Evolutionary conservation across 2,329 filamentous ascomycete species (phyloP), one percentile per base, ranked within the genome.

Genomic region (Monosporascus sp.): DNA sequence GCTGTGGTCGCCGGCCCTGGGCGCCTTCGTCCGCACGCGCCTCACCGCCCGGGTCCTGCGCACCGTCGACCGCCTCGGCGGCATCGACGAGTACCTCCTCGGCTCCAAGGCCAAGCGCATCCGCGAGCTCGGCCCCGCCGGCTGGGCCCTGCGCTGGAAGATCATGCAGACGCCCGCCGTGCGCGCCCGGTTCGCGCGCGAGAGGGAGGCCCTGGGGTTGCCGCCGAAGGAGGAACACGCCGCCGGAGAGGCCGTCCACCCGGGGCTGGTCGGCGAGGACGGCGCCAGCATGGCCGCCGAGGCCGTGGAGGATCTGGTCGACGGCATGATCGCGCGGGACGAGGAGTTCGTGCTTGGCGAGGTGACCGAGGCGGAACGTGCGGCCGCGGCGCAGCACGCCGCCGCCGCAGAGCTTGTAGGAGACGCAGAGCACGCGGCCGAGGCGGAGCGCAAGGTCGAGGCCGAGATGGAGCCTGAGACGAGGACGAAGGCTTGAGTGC

Each of bases 71-170:
- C 93, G 91, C 68, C 84, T 87, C 57, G 93, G 93, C 55, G 91
- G 94, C 7, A 78, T 99, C 59, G 94, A 99, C 71, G 85, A 91
- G 65, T 99, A 99, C 74, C 77, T 99, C 46, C 77, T 96, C 43
- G 91, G 90, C 61, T 81, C 85, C 68, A 94, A 90, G 73, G 77
- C 87, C 17, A 80, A 78, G 41, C 82, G 94, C 58, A 80, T 97
- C 66, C 89, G 86, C 75, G 90, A 96, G 71, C 77, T 99, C 53
- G 94, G 94, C 5, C 85, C 93, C 50, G 87, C 87, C 60, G 94
- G 94, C 7, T 99, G 94, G 94, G 83, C 86, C 62, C 74, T 99
- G 65, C 79, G 94, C 59, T 97, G 91, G 89, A 82, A 89, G 57
- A 77, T 99, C 56, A 90, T 97, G 86, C 89, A 93, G 74, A 91